Conservation (phyloP, 805 yeast genomes). For the Huiozyma naganishii region DNA sequence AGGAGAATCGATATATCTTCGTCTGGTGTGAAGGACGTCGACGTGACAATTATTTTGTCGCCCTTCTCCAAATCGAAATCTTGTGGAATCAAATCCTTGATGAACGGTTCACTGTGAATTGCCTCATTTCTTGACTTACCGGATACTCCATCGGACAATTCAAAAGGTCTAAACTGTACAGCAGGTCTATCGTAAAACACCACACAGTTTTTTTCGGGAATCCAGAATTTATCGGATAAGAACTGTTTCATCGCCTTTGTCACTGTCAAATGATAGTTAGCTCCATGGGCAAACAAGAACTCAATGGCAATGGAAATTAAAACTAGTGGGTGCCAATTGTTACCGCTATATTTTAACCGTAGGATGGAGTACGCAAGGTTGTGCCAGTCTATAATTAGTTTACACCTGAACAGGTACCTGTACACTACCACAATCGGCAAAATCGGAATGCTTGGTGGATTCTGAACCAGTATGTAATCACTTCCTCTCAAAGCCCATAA, state of each 20-base stretch:
- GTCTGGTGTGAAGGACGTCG: slow-evolving; percentile 94
- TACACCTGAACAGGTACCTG: slow-evolving; percentile 40
- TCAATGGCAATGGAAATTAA: slow-evolving; percentile 54
- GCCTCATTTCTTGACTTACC: slow-evolving; percentile 5
- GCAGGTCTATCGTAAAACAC: slow-evolving; percentile 87
- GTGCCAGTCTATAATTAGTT: slow-evolving; percentile 89
- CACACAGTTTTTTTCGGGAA: slow-evolving; percentile 38
- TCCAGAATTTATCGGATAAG: slow-evolving; percentile 43
- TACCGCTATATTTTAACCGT: slow-evolving; percentile 45
- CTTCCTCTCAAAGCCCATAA: slow-evolving; percentile 49
- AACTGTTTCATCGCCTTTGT: slow-evolving; percentile 61
- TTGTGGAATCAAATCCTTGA: slow-evolving; percentile 27
- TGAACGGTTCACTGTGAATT: slow-evolving; percentile 19
- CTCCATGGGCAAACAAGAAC: slow-evolving; percentile 44
- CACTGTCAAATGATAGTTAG: slow-evolving; percentile 70
- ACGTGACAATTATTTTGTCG: slow-evolving; percentile 64
- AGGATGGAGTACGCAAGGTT: slow-evolving; percentile 81
- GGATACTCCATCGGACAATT: not conserved
- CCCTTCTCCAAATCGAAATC: slow-evolving; percentile 27
- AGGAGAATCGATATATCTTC: slow-evolving; percentile 71
- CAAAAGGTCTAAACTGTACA: slow-evolving; percentile 46
- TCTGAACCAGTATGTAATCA: slow-evolving; percentile 65
- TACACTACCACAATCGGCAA: slow-evolving; percentile 51
- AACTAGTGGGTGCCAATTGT: slow-evolving; percentile 50
- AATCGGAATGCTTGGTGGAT: slow-evolving; percentile 89